Percentiles rank a stretch among this genome's conserved stretches.
phyloP scores from a whole-genome alignment of 2,329 filamentous ascomycete genomes.

The Thelonectria blattea region DNA sequence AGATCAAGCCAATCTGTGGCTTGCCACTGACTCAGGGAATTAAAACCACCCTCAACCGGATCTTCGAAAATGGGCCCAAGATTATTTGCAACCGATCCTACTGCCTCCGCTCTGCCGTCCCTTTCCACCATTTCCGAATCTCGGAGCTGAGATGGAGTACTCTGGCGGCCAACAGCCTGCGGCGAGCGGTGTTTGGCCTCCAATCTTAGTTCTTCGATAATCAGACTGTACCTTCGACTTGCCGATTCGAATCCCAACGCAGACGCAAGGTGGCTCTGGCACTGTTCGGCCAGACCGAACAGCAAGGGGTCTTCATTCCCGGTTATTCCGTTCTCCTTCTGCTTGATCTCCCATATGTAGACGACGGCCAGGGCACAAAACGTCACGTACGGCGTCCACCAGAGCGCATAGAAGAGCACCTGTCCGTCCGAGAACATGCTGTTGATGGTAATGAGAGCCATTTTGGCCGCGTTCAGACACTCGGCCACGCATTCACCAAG shows the following conservation, averaged over 20 bases:
- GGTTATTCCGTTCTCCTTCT: constrained; percentile 23
- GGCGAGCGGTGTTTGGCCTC: constrained; percentile 20
- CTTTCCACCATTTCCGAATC: neutral
- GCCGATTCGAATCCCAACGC: constrained; percentile 48
- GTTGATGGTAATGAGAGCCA: constrained; percentile 14
- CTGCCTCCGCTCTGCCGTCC: neutral
- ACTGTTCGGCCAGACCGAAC: constrained; percentile 51
- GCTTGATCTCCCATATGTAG: constrained; percentile 61
- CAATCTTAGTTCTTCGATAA: constrained; percentile 56
- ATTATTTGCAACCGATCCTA: constrained; percentile 3
- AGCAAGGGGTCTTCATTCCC: constrained; percentile 31
- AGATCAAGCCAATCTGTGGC: constrained; percentile 14
- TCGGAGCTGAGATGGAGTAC: neutral
- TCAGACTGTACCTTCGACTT: constrained; percentile 56
- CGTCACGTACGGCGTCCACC: constrained; percentile 60
- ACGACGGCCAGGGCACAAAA: constrained; percentile 60
- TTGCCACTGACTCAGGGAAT: constrained; percentile 15
- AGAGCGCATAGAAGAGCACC: constrained; percentile 54
- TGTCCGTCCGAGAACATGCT: constrained; percentile 18
- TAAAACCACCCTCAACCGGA: neutral
- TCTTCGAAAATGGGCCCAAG: constrained; percentile 12
- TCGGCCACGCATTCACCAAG: constrained; percentile 41
- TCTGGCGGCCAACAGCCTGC: neutral
- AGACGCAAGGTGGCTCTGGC: constrained; percentile 51
- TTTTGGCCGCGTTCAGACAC: constrained; percentile 48